Percentiles rank a stretch among this genome's conserved stretches.
phyloP scores from a whole-genome alignment of 2,329 filamentous ascomycete species.

The Macroventuria anomochaeta region DNA sequence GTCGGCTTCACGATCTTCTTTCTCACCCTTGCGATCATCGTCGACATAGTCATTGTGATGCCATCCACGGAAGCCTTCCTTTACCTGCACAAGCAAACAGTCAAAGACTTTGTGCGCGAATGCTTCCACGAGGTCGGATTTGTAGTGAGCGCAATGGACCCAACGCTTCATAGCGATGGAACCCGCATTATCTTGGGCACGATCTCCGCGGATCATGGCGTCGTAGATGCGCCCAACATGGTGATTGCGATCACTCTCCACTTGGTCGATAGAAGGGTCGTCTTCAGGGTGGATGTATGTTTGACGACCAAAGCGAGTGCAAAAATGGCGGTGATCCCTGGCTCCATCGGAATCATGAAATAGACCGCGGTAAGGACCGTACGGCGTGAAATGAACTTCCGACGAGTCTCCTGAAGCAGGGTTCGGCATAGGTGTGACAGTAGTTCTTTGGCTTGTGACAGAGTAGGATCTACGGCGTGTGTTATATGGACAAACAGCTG shows the following conservation, averaged over 20 bases:
- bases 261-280: conserved; percentile 32
- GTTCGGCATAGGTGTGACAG: conserved; percentile 12
- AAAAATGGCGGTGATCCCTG: conserved; percentile 32
- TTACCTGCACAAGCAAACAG: conserved; percentile 38
- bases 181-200: conserved; percentile 37
- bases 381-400: conserved; percentile 19
- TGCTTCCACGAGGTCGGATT: conserved; percentile 39
- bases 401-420: neutral
- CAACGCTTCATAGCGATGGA: conserved; percentile 46
- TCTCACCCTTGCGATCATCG: conserved; percentile 45
- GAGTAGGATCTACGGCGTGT: conserved; percentile 13
- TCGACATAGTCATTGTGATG: conserved; percentile 45
- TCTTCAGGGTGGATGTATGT: conserved; percentile 33
- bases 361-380: conserved; percentile 26
- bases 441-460: neutral
- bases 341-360: conserved; percentile 33
- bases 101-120: conserved; percentile 46
- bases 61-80: conserved; percentile 44
- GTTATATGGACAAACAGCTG: conserved; percentile 16
- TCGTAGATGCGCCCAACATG: conserved; percentile 42
- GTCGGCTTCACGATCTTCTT: conserved; percentile 41
- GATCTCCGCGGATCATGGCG: conserved; percentile 40
- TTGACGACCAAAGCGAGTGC: conserved; percentile 34
- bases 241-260: conserved; percentile 28
- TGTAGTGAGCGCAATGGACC: conserved; percentile 40